Evolutionary conservation across 306 rosid species (phyloP), one percentile per base, ranked within the genome.

Genomic region (Albizia julibrissin): DNA sequence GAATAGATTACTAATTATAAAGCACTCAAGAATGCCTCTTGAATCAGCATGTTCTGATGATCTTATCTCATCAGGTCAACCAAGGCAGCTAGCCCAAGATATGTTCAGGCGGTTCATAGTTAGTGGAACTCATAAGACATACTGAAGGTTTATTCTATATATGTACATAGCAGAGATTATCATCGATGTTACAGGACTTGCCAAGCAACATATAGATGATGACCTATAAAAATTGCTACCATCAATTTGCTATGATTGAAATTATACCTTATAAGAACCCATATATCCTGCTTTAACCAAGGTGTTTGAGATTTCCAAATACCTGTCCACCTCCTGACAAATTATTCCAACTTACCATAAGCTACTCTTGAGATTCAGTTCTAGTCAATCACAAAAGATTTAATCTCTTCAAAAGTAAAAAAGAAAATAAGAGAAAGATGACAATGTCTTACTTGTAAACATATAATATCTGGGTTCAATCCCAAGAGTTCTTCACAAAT

Each of bases 321-420:
- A 94, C 85, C 86, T 94, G 83, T 94, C 97, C 39, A 94, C 98
- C 87, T 94, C 98, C 98, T 94, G 83, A 16, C 5, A 58, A 72
- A 74, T 43, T 67, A 78, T 70, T 69, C 31, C 47, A 33, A 58
- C 59, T 44, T 18, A 70, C 47, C 64, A 64, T 59, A 75, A 67
- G 78, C 75, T 58, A 54, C 11, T 49, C 59, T 47, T 10, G 74
- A 46, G 69, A 22, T 77, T 74, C 18, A 39, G 24, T 39, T 73
- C n/a, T 8, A 75, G 9, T 26, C 40, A 71, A 69, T 58, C 78
- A 61, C 18, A 49, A 59, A 18, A 34, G 8, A 74, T 21, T 24
- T 18, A n/a, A n/a, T n/a, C 9, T 64, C 27, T 39, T 46, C 34
- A 66, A 27, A 31, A 56, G 65, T 2, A 6, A 67, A 26, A 3